Evolutionary conservation across 306 rosid species (phyloP).

Genomic region (Crataegus laevigata): DNA sequence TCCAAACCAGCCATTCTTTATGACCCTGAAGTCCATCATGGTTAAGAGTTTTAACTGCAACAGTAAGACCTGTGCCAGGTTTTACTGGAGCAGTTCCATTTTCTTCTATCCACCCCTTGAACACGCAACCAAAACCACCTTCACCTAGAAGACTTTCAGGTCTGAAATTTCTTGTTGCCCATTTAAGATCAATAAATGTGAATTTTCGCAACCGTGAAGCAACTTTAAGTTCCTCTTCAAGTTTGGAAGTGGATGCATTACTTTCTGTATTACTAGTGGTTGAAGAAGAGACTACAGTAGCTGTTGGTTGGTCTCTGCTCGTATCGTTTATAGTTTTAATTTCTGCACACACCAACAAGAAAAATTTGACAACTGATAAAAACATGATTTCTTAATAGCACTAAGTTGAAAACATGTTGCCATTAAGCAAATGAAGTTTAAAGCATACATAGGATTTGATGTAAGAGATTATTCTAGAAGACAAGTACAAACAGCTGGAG

Average conservation of each 20-base stretch:
- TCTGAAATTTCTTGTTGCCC: slow-evolving; percentile 91
- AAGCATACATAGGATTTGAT: not conserved
- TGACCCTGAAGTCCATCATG: slow-evolving; percentile 99
- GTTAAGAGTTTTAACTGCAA: slow-evolving; percentile 94
- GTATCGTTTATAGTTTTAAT: slow-evolving; percentile 67
- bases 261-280: slow-evolving; percentile 87
- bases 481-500: not conserved
- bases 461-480: not conserved
- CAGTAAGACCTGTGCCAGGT: slow-evolving; percentile 99
- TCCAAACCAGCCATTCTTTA: slow-evolving; percentile 97
- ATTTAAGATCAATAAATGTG: slow-evolving; percentile 79
- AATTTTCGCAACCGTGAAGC: slow-evolving; percentile 83
- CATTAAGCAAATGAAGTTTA: not conserved
- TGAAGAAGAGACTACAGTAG: slow-evolving; percentile 60
- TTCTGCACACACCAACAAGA: slow-evolving; percentile 36
- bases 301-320: slow-evolving; percentile 71
- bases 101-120: slow-evolving; percentile 99
- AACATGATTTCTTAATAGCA: not conserved
- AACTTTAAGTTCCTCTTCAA: slow-evolving; percentile 92
- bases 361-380: not conserved
- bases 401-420: not conserved
- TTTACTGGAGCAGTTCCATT: slow-evolving; percentile 97
- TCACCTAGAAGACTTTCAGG: slow-evolving; percentile 99
- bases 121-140: slow-evolving; percentile 99
- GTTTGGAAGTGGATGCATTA: slow-evolving; percentile 77